These are phyloP conservation scores for Chaetomiaceae sp. DNA, from an alignment of 2,329 filamentous ascomycete species.

Conservation along the genomic window DNA sequence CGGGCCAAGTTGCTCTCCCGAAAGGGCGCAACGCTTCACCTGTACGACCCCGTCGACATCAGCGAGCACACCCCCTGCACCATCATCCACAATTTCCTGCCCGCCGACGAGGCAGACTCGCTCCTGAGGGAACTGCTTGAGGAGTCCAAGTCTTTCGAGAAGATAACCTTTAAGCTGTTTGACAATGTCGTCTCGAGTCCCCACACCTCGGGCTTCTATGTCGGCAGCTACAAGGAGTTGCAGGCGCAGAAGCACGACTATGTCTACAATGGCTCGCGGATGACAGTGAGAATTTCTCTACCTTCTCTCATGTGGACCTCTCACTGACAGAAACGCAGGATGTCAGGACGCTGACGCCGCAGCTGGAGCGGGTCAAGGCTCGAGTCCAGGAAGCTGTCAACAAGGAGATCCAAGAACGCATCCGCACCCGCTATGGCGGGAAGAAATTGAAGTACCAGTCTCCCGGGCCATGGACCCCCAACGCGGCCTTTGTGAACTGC, in stretches of 20 bases:
- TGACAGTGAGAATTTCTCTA: slow-evolving; percentile 48
- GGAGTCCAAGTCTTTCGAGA: slow-evolving; percentile 67
- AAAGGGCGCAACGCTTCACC: slow-evolving; percentile 76
- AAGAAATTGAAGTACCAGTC: slow-evolving; percentile 76
- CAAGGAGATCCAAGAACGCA: slow-evolving; percentile 66
- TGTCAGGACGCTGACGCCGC: slow-evolving; percentile 69
- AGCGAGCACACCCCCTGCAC: slow-evolving; percentile 83
- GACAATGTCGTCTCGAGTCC: slow-evolving; percentile 81
- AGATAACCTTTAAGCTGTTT: slow-evolving; percentile 77
- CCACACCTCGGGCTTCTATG: slow-evolving; percentile 80
- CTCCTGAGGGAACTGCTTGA: slow-evolving; percentile 71
- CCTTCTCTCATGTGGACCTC: neutral
- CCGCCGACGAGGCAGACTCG: slow-evolving; percentile 63
- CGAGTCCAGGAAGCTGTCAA: slow-evolving; percentile 76
- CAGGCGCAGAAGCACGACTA: slow-evolving; percentile 72
- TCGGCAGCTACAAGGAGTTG: slow-evolving; percentile 67
- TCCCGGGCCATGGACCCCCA: slow-evolving; percentile 69
- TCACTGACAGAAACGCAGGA: slow-evolving; percentile 46
- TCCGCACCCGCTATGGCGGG: slow-evolving; percentile 59
- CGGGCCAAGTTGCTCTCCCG: slow-evolving; percentile 53
- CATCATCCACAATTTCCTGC: slow-evolving; percentile 87
- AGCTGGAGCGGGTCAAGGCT: slow-evolving; percentile 64
- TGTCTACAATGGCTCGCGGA: slow-evolving; percentile 73
- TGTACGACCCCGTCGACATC: slow-evolving; percentile 78
- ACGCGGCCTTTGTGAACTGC: slow-evolving; percentile 92